These are phyloP conservation scores for Mortierella polycephala DNA, from an alignment of 371 early-diverging fungal genomes.

Conservation along the genomic window DNA sequence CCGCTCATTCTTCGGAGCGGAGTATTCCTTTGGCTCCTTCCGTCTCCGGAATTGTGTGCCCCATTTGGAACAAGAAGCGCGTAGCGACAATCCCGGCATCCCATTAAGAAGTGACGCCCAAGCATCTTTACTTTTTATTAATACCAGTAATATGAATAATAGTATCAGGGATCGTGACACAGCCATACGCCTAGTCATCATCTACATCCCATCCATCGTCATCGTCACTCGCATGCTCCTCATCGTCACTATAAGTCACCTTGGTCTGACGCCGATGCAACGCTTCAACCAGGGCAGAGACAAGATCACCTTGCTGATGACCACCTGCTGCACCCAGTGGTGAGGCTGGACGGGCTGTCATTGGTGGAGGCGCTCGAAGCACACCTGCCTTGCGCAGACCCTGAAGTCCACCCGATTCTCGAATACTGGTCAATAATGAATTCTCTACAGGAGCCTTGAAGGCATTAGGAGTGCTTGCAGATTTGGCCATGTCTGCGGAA, in stretches of 20 bases:
- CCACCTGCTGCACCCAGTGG: conserved; percentile 4
- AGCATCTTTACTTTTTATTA: conserved; percentile 2
- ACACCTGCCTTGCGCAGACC: conserved; percentile 50
- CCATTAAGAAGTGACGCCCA: too few species aligned
- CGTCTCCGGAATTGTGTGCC: too few species aligned
- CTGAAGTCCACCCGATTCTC: conserved; percentile 46
- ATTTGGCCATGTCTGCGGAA: background rate
- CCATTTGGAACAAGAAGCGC: too few species aligned
- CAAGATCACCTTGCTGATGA: conserved; percentile 40
- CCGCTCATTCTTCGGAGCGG: too few species aligned
- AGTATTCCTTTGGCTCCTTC: too few species aligned
- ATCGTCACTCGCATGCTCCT: conserved; percentile 21
- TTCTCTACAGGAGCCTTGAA: conserved; percentile 28
- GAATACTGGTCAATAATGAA: conserved; percentile 40
- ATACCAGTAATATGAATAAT: background rate
- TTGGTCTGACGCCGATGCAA: conserved; percentile 43
- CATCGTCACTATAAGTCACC: conserved; percentile 50
- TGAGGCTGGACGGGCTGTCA: conserved; percentile 10
- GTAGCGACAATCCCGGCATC: too few species aligned
- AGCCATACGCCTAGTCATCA: background rate
- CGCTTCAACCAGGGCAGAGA: conserved; percentile 45
- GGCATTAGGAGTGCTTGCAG: background rate
- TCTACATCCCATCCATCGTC: conserved; percentile 51
- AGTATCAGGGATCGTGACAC: background rate
- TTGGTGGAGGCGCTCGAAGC: conserved; percentile 44